These are phyloP conservation scores for Cryptococcus depauperatus DNA, from an alignment of 1,284 basidiomycete species.

Conservation along the genomic window DNA sequence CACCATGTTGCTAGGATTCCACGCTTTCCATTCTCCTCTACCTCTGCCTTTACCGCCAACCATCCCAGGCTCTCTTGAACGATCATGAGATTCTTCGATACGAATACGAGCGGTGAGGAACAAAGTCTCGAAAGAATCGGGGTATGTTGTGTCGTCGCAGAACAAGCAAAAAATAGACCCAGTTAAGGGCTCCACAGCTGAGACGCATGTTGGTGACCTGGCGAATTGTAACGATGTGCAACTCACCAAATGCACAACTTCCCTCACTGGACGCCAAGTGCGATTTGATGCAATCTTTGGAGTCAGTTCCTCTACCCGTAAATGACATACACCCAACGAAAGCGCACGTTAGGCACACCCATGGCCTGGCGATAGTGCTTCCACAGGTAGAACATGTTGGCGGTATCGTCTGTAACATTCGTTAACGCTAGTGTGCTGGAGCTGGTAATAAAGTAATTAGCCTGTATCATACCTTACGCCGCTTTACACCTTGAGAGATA, in stretches of 20 bases:
- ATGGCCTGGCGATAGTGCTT: constrained; percentile 57
- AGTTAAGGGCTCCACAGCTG: constrained; percentile 55
- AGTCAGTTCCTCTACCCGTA: constrained; percentile 6
- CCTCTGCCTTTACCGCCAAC: constrained; percentile 44
- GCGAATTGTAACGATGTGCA: neutral
- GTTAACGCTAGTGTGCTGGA: constrained; percentile 1
- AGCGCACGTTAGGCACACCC: constrained; percentile 68
- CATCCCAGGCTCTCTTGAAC: constrained; percentile 49
- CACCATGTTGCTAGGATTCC: constrained; percentile 17
- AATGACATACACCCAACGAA: constrained; percentile 63
- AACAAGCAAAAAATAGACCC: constrained; percentile 55
- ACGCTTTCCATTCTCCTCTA: constrained; percentile 28
- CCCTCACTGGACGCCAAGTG: constrained; percentile 22
- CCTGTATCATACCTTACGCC: constrained; percentile 26
- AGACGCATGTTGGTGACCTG: neutral
- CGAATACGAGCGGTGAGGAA: constrained; percentile 45
- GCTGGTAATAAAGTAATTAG: neutral
- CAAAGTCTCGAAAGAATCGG: constrained; percentile 47
- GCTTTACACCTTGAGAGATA: constrained; percentile 28
- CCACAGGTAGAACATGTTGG: constrained; percentile 62
- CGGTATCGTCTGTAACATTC: constrained; percentile 39
- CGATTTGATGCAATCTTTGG: constrained; percentile 22
- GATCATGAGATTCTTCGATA: constrained; percentile 52
- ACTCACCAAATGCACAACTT: constrained; percentile 64
- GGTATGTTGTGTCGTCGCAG: constrained; percentile 56